A percentile compares a stretch with the other conserved stretches of the same genome.
Evolutionary conservation across 192 early-diverging fungal species (phyloP).

Genomic region (Gorgonomyces haynaldii): DNA sequence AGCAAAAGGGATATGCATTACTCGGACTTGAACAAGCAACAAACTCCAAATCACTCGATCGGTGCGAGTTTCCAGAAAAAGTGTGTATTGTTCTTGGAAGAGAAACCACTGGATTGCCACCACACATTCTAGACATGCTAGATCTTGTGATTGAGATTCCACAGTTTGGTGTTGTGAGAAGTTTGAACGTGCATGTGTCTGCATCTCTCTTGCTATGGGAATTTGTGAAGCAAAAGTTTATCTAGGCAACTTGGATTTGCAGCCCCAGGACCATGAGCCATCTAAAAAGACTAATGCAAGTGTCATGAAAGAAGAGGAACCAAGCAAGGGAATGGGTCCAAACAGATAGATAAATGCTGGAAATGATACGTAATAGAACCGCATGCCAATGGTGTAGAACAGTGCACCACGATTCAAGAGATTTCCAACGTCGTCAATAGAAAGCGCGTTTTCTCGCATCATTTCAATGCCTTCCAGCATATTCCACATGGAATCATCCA

Average conservation of each 20-base stretch:
- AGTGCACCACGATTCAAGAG: conserved; percentile 10
- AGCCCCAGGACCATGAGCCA: too few species aligned
- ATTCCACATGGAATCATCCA: background rate
- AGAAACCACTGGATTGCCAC: conserved; percentile 44
- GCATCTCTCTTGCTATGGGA: conserved; percentile 45
- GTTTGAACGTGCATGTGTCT: conserved; percentile 50
- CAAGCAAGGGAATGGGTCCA: too few species aligned
- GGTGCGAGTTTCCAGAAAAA: conserved; percentile 44
- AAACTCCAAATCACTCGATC: conserved; percentile 32
- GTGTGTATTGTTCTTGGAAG: conserved; percentile 38
- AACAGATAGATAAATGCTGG: background rate
- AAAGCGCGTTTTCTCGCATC: background rate
- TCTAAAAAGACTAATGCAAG: too few species aligned
- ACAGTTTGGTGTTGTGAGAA: conserved; percentile 43
- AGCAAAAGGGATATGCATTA: conserved; percentile 36
- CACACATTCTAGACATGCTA: conserved; percentile 33
- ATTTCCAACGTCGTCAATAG: background rate
- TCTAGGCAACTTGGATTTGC: too few species aligned
- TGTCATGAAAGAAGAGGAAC: too few species aligned
- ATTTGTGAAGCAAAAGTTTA: conserved; percentile 43
- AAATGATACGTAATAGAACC: background rate
- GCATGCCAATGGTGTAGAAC: conserved; percentile 10
- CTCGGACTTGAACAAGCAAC: conserved; percentile 52
- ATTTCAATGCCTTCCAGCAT: background rate
- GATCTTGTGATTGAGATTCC: conserved; percentile 48